Evolutionary conservation across 2,329 filamentous ascomycete species (phyloP).

Genomic region (Scedosporium minutisporum): DNA sequence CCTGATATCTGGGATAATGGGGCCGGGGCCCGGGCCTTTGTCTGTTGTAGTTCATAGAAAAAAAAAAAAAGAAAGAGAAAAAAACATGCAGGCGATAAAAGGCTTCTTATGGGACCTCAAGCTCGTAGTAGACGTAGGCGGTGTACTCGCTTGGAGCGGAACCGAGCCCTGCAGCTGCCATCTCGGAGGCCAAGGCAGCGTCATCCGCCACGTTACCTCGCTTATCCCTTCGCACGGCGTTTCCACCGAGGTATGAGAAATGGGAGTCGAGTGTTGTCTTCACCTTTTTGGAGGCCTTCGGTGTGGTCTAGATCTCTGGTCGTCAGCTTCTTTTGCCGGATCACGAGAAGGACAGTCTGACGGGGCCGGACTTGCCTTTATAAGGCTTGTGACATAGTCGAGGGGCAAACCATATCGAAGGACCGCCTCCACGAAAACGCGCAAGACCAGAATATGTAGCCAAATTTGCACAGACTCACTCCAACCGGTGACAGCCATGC

Average conservation of each 20-base stretch:
- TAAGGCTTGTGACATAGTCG: conserved; percentile 74
- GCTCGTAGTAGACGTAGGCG: conserved; percentile 94
- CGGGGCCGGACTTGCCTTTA: conserved; percentile 58
- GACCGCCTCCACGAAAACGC: conserved; percentile 98
- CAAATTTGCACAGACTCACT: conserved; percentile 94
- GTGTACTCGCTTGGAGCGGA: conserved; percentile 78
- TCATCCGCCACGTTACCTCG: conserved; percentile 87
- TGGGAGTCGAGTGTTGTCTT: conserved; percentile 70
- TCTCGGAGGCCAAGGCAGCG: conserved; percentile 65
- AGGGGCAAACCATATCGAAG: conserved; percentile 86
- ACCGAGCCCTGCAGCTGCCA: conserved; percentile 64
- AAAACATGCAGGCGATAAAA: neutral
- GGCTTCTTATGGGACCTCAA: conserved; percentile 54
- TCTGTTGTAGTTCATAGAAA: neutral
- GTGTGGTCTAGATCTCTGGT: conserved; percentile 51
- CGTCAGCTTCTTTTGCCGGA: conserved; percentile 6
- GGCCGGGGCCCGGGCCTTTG: too few species aligned
- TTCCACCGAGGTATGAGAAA: conserved; percentile 89
- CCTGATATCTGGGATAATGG: too few species aligned
- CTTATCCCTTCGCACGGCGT: conserved; percentile 89
- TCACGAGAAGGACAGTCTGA: too few species aligned
- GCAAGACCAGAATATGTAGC: conserved; percentile 81
- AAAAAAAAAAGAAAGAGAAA: neutral
- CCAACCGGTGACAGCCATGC: conserved; percentile 84
- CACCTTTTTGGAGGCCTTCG: conserved; percentile 73